Percentiles rank a stretch among this genome's conserved stretches.
These are phyloP conservation scores for Fusarium sp. DNA, from an alignment of 2,329 filamentous ascomycete species.

Conservation along the genomic window DNA sequence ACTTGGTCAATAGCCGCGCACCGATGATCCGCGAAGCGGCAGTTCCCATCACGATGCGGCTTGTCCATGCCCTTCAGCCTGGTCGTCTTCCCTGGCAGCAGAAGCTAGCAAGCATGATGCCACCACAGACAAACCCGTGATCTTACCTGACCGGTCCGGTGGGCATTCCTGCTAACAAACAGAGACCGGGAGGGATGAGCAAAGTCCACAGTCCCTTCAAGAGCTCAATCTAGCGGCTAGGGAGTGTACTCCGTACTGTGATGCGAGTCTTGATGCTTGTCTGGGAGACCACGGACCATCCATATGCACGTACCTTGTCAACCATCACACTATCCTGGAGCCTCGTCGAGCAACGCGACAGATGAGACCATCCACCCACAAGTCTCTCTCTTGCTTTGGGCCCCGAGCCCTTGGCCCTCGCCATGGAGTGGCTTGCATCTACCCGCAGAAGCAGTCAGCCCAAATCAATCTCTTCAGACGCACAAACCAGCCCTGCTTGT, in stretches of 20 bases:
- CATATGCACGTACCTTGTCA: conserved; percentile 15
- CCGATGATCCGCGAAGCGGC: conserved; percentile 13
- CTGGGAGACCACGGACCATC: not conserved
- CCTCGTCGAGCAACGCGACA: not conserved
- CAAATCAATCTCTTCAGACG: conserved; percentile 17
- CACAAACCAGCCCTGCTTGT: conserved; percentile 13
- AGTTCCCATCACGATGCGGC: conserved; percentile 11
- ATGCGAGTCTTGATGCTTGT: not conserved
- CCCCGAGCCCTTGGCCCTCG: not conserved
- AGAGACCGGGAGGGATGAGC: conserved; percentile 4
- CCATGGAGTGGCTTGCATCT: not conserved
- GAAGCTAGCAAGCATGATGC: not conserved
- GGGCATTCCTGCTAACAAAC: conserved; percentile 2
- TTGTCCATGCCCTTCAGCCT: not conserved
- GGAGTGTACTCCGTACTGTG: conserved; percentile 1
- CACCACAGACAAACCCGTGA: not conserved
- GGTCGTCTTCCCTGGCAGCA: not conserved
- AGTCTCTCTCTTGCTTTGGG: not conserved
- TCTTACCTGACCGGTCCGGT: conserved; percentile 3
- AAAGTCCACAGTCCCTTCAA: conserved; percentile 2
- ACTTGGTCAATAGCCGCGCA: conserved; percentile 17
- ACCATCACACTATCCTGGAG: conserved; percentile 3
- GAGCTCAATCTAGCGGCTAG: not conserved
- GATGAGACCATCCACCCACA: conserved; percentile 1
- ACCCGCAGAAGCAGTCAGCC: conserved; percentile 2